Evolutionary conservation across 2,329 filamentous ascomycete species (phyloP).

Genomic region (Didymella pomorum): DNA sequence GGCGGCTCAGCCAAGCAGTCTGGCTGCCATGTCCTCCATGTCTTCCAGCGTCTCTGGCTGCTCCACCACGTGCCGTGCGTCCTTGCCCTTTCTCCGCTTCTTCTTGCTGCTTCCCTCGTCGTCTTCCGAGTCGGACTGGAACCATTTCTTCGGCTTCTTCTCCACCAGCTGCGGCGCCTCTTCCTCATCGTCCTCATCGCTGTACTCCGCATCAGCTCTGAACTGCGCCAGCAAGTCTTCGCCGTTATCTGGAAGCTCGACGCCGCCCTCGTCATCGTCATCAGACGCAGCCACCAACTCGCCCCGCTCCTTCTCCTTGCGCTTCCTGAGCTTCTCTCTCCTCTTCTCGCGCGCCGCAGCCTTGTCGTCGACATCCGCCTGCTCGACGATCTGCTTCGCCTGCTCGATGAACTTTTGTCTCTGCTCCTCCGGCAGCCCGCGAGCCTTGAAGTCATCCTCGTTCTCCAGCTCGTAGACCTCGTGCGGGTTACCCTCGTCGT

Average conservation of each 20-base stretch:
- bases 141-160: conserved; percentile 81
- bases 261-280: conserved; percentile 35
- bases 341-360: conserved; percentile 78
- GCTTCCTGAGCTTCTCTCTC: conserved; percentile 76
- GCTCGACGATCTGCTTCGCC: conserved; percentile 74
- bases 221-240: conserved; percentile 56
- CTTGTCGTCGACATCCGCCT: conserved; percentile 85
- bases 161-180: conserved; percentile 56
- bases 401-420: conserved; percentile 78
- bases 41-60: conserved; percentile 83
- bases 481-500: conserved; percentile 88
- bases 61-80: conserved; percentile 62
- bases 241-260: conserved; percentile 41
- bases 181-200: conserved; percentile 54
- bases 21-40: conserved; percentile 77
- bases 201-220: conserved; percentile 51
- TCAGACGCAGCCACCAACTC: conserved; percentile 53
- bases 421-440: conserved; percentile 79
- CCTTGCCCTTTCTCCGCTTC: conserved; percentile 61
- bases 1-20: conserved; percentile 63
- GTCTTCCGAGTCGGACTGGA: conserved; percentile 70
- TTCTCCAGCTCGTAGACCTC: conserved; percentile 87
- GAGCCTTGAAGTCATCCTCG: conserved; percentile 78
- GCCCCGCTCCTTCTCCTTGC: conserved; percentile 68
- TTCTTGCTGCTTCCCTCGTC: conserved; percentile 52